Base-by-base conservation (phyloP, 2,329 filamentous ascomycete species). In the Fonsecaea pugnacius region DNA sequence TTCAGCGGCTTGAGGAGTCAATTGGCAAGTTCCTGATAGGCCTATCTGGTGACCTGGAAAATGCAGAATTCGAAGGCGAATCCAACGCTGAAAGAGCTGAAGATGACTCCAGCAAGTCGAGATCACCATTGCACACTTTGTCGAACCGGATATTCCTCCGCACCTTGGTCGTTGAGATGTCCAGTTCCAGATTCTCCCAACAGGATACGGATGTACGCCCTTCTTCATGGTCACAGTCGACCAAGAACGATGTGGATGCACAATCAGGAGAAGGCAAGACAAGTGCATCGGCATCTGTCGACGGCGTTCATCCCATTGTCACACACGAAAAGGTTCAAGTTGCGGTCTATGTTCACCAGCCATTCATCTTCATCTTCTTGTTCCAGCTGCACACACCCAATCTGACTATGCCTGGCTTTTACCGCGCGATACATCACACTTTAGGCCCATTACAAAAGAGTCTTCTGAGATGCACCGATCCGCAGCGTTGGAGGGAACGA, bases 301-400 rank as follows among this genome's bases (percentile, higher is more conserved):
- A 71, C 52, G 68, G 66, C 12, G 55, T 65, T 6, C 56, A 55
- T 7, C 67, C 69, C n/a, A 60, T 57, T 32, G 21, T 64, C 21
- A 65, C 57, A 10, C 62, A 72, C 33, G 61, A 71, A 52, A 70
- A 68, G 50, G 56, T 68, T 3, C 70, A 69, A 40, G 67, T 70
- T 7, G 68, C 67, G 32, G 67, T 70, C 52, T 69, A 70, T 63
- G 67, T 77, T 73, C 74, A 79, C 65, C 78, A 78, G 74, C 81
- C 81, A n/a, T 83, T 83, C 66, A 78, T 83, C 67, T 83, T 82
- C 68, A 79, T 79, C 5, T 82, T 83, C 65, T 74, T 83, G 24
- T 82, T 82, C 68, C 76, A 81, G 54, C 72, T 76, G 5, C 71
- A 76, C 53, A 79, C 79, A 8, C 72, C 77, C 6, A 74, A 75